Base-by-base conservation (phyloP, 768 basidiomycete genomes). In the Ramaria sp. region DNA sequence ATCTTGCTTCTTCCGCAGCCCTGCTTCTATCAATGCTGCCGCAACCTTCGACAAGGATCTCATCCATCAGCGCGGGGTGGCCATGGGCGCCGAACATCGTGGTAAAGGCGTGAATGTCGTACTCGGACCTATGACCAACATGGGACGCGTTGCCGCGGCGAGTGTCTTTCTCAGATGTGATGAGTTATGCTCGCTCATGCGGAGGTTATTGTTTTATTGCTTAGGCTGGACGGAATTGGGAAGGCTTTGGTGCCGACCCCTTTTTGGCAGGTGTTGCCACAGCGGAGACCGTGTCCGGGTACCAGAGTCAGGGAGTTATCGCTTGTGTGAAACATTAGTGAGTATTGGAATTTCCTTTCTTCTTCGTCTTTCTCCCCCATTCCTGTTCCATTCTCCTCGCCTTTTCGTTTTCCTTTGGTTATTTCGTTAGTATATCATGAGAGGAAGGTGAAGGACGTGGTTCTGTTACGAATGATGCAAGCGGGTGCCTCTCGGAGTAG, bases 161-260 rank as follows among this genome's bases (percentile, higher is more conserved):
- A 34, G 33, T 34, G 11, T 11, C 33, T 34, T 5, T 45, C 27
- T 10, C 33, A 5, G 5, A 5, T 34, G 33, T 34, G 6, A 5
- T 34, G 12, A 10, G 0, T 1, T 20, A 7, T 37, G 19, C 41
- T 45, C 33, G 45, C 41, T 20, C 10, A 27, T 37, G 19, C 13
- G 34, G 1, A 27, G 58, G 42, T 53, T 9, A 39, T 53, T 15
- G 33, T 34, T 34, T 5, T 34, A 11, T 34, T 34, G 33, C 11
- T 5, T 11, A 34, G 33, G 90, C 86, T 7, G 93, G 93, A 17
- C 75, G 93, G 27, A 91, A 93, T 68, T 95, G 91, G 89, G 93
- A 95, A 74, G 91, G 90, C n/a, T 93, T 92, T 57, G 91, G 92
- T 30, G 90, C 80, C 11, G 93, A 96, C 67, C 93, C 93, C 0